Evolutionary conservation across 139 green algal genomes (phyloP).

Genomic region (Ettlia oleoabundans): DNA sequence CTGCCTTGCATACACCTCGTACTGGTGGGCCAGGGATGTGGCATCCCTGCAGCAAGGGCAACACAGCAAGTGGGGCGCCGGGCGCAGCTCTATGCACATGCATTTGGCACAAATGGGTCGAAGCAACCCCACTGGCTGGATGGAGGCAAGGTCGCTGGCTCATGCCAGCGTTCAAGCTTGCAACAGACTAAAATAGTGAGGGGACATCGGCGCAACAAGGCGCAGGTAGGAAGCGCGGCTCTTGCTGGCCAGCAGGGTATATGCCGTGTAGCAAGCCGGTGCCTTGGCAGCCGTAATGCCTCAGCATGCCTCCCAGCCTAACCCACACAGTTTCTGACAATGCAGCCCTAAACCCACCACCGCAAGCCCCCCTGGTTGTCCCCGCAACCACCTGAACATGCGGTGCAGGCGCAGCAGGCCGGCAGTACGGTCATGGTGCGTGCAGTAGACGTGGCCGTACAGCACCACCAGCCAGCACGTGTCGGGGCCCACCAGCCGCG

Average conservation of each 20-base stretch:
- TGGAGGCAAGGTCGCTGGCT: too few species aligned
- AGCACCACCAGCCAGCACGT: conserved; percentile 37
- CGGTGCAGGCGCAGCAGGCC: conserved; percentile 34
- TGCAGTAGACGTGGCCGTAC: conserved; percentile 26
- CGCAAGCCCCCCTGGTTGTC: neutral
- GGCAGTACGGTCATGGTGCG: conserved; percentile 5
- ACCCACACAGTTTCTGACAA: neutral
- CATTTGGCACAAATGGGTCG: too few species aligned
- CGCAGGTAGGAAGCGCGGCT: too few species aligned
- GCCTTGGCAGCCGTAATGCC: too few species aligned
- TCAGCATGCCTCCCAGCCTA: too few species aligned
- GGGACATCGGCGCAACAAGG: too few species aligned
- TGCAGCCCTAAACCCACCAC: neutral
- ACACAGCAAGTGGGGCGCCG: neutral
- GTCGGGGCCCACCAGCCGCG: conserved; percentile 11
- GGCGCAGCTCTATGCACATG: too few species aligned
- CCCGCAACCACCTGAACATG: conserved; percentile 17
- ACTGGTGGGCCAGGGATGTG: conserved; percentile 3
- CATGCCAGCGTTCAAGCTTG: too few species aligned
- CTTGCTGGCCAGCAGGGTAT: too few species aligned
- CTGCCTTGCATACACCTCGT: conserved; percentile 12
- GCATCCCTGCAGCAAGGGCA: conserved; percentile 16
- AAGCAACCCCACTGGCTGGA: too few species aligned
- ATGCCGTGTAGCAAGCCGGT: too few species aligned
- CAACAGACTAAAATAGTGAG: too few species aligned